Base-by-base conservation (phyloP, 768 basidiomycete species). In the Agrocybe praecox region DNA sequence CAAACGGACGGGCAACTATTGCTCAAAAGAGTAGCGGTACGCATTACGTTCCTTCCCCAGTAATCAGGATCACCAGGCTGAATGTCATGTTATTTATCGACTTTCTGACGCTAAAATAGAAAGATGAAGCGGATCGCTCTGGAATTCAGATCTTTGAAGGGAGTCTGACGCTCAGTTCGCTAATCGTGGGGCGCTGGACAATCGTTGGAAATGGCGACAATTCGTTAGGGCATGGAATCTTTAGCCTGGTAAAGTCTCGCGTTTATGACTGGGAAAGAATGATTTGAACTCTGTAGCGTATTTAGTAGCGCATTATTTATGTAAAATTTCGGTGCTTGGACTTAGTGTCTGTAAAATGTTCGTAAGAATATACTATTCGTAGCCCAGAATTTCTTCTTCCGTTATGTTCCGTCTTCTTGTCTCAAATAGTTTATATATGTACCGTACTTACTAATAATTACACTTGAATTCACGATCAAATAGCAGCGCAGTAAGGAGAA, bases 101-200 rank as follows among this genome's bases (percentile, higher is more conserved):
- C 46, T 44, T 49, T 52, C 24, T 29, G n/a, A n/a, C 23, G 42
- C 23, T 10, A 19, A 18, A 45, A 44, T 48, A 86, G 82, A 81
- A 83, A 64, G 64, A 72, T 46, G 54, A 55, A 23, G 75, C 72
- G 24, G 76, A 78, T 40, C 69, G 69, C 51, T 69, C 69, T 52
- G 84, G 81, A 45, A 75, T 72, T 2, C 85, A 84, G 83, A 70
- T 82, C 32, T 87, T 87, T 55, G 78, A 83, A 61, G 87, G 86
- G 12, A 78, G 80, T 52, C 52, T 88, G 34, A 74, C 73, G 50
- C 79, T 78, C 56, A 78, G 76, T 24, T 65, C 65, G 34, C 77
- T 78, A 22, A 74, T 88, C 58, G 79, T 82, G 24, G 87, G 87
- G 17, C 73, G 76, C 24, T 86, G 85, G 82, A 65, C 76, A 46